Evolutionary conservation across 139 green algal species (phyloP), one percentile per base, ranked within the genome.

Genomic region (Penium margaritaceum): DNA sequence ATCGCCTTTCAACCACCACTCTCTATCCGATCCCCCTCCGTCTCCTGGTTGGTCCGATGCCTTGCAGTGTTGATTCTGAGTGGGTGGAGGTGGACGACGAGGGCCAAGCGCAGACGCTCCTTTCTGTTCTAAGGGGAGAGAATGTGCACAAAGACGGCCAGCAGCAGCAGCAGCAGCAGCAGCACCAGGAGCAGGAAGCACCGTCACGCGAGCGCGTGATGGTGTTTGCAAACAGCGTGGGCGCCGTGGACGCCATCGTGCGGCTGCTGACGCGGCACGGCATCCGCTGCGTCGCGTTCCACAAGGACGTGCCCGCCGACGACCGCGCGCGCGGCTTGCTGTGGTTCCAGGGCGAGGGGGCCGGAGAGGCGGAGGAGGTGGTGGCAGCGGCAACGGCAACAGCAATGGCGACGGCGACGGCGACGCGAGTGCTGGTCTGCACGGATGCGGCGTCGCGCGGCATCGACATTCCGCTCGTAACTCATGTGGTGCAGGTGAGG

Each of bases 371-470:
- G n/a, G n/a, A n/a, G n/a, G n/a, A n/a, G n/a, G n/a, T n/a, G n/a
- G n/a, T n/a, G n/a, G n/a, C n/a, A n/a, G n/a, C n/a, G n/a, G n/a
- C n/a, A n/a, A n/a, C n/a, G n/a, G n/a, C n/a, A n/a, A n/a, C n/a
- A n/a, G n/a, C n/a, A n/a, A n/a, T n/a, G n/a, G n/a, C n/a, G n/a
- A n/a, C n/a, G n/a, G n/a, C n/a, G n/a, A n/a, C n/a, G n/a, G n/a
- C n/a, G n/a, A n/a, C n/a, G n/a, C n/a, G n/a, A n/a, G 84, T 96
- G 9, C 80, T 98, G 84, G 92, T 98, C 46, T 92, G 89, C 79
- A 97, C 93, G 1, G 93, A 98, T 70, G 87, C 90, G 5, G 91
- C 92, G 24, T 87, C 93, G 1, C 76, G 93, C 0, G 93, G 93
- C 1, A 77, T 98, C 1, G 93, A 98, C 78, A 86, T 98, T 21